Conservation (phyloP, 2,329 filamentous ascomycete genomes). For the Trichoderma lentiforme region DNA sequence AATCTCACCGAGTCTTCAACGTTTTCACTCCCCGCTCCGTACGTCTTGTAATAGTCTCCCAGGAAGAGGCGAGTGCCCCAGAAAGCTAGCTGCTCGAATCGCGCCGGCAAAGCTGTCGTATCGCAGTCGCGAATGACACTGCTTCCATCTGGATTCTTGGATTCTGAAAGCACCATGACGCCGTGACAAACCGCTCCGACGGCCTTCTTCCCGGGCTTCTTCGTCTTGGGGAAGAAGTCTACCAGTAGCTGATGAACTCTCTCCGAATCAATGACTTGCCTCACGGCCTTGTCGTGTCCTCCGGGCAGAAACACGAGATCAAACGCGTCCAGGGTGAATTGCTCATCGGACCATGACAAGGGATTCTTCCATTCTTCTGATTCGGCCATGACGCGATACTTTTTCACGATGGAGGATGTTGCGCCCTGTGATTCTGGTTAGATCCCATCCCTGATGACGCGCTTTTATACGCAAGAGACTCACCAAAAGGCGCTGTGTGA, state of each 20-base stretch:
- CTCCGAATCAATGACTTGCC: conserved; percentile 49
- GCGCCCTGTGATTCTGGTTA: conserved; percentile 38
- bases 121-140: conserved; percentile 46
- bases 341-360: conserved; percentile 42
- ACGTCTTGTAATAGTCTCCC: conserved; percentile 57
- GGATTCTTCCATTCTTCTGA: conserved; percentile 43
- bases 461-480: neutral
- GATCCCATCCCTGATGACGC: neutral
- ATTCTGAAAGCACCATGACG: conserved; percentile 47
- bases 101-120: conserved; percentile 48
- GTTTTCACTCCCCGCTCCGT: conserved; percentile 47
- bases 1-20: conserved; percentile 44
- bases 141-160: conserved; percentile 39
- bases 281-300: conserved; percentile 51
- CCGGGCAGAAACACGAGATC: conserved; percentile 51
- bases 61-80: conserved; percentile 47
- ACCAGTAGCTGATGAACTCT: conserved; percentile 43
- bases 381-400: conserved; percentile 43
- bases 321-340: conserved; percentile 44
- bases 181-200: conserved; percentile 52
- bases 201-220: conserved; percentile 41
- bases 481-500: conserved; percentile 50
- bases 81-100: conserved; percentile 48
- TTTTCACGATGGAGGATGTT: conserved; percentile 36
- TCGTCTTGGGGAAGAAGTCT: conserved; percentile 47